These are phyloP conservation scores for Xerocomus nothofagi DNA, from an alignment of 1,284 basidiomycete genomes.

Conservation along the genomic window DNA sequence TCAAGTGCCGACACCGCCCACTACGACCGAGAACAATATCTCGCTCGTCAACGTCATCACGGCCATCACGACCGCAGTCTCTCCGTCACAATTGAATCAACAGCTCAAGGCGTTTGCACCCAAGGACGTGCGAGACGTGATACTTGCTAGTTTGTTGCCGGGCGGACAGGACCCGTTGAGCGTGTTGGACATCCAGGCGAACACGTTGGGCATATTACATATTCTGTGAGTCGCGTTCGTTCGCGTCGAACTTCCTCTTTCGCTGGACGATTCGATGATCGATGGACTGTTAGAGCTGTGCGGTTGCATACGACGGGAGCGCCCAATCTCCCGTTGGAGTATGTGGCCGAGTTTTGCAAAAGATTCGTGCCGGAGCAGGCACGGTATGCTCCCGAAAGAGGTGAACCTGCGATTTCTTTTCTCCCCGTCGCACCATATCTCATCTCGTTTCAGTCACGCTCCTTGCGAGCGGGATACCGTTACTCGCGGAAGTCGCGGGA, in stretches of 20 bases:
- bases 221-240: constrained; percentile 56
- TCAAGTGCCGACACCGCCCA: constrained; percentile 9
- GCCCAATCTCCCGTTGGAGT: constrained; percentile 37
- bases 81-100: constrained; percentile 38
- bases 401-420: constrained; percentile 36
- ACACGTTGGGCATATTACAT: constrained; percentile 66
- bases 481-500: constrained; percentile 37
- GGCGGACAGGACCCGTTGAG: constrained; percentile 62
- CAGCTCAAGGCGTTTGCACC: constrained; percentile 43
- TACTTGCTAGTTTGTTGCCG: constrained; percentile 48
- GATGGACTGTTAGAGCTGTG: constrained; percentile 48
- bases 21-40: constrained; percentile 8
- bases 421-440: background rate
- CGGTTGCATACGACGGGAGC: constrained; percentile 44
- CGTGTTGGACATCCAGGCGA: constrained; percentile 50
- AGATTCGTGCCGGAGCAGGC: constrained; percentile 60
- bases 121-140: constrained; percentile 48
- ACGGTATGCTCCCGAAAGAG: constrained; percentile 62
- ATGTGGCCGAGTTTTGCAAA: constrained; percentile 57
- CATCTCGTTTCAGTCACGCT: constrained; percentile 41
- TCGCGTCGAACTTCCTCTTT: background rate
- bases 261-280: background rate
- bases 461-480: constrained; percentile 49
- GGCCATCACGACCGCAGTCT: constrained; percentile 46
- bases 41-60: constrained; percentile 45